phyloP scores from a whole-genome alignment of 768 basidiomycete genomes.

The Tricholoma furcatifolium region DNA sequence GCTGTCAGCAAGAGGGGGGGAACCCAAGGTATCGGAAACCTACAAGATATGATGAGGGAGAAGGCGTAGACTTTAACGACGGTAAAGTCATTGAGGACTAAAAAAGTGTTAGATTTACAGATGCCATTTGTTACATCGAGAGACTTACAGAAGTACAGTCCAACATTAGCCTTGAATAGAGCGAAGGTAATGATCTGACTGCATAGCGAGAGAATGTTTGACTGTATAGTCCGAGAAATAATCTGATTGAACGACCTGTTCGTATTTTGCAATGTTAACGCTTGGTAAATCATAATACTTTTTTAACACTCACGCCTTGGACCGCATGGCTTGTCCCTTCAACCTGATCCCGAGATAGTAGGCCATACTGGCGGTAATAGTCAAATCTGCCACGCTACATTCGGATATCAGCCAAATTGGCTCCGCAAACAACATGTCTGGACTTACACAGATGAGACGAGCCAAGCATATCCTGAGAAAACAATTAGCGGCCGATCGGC shows the following conservation, averaged over 20 bases:
- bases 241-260: neutral
- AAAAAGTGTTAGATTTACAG: neutral
- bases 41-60: constrained; percentile 2
- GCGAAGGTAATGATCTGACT: constrained; percentile 2
- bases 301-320: neutral
- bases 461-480: constrained; percentile 1
- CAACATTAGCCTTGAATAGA: constrained; percentile 3
- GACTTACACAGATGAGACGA: constrained; percentile 2
- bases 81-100: constrained; percentile 6
- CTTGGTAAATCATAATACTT: no score
- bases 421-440: neutral
- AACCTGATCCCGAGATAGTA: neutral
- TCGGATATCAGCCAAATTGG: no score
- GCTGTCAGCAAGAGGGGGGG: neutral
- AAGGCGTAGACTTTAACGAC: constrained; percentile 3
- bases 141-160: neutral
- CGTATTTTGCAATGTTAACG: neutral
- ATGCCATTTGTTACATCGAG: no score
- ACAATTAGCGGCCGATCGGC: neutral
- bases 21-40: neutral
- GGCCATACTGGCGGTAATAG: neutral
- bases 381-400: constrained; percentile 2
- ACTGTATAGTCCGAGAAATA: neutral
- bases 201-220: neutral
- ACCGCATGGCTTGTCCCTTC: constrained; percentile 1